These are phyloP conservation scores for Venturia effusa DNA, from an alignment of 2,329 filamentous ascomycete genomes.

Conservation along the genomic window DNA sequence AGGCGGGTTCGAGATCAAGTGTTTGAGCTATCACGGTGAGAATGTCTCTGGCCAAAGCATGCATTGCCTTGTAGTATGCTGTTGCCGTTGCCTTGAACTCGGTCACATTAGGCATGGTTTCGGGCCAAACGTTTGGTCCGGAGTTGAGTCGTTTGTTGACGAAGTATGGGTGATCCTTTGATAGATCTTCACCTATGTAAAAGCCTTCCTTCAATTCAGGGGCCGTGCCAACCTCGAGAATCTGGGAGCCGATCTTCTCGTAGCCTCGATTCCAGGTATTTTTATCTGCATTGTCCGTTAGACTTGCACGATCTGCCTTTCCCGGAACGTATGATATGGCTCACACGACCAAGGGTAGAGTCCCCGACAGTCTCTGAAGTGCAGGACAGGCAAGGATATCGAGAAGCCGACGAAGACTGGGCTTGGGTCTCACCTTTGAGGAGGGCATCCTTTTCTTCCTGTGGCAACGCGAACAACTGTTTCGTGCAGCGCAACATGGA, in stretches of 20 bases:
- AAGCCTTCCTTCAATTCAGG: slow-evolving; percentile 35
- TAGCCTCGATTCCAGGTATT: slow-evolving; percentile 34
- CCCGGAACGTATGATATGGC: no score
- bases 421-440: background rate
- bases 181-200: slow-evolving; percentile 33
- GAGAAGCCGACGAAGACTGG: no score
- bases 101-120: slow-evolving; percentile 16
- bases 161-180: slow-evolving; percentile 27
- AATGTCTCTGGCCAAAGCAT: slow-evolving; percentile 30
- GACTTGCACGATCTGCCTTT: no score
- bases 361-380: no score
- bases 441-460: slow-evolving; percentile 31
- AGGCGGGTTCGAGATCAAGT: slow-evolving; percentile 26
- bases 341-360: no score
- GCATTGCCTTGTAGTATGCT: slow-evolving; percentile 31
- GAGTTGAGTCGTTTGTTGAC: slow-evolving; percentile 27
- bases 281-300: slow-evolving; percentile 15
- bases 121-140: slow-evolving; percentile 32
- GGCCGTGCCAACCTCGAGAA: slow-evolving; percentile 30
- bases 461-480: slow-evolving; percentile 29
- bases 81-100: slow-evolving; percentile 29
- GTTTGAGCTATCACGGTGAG: slow-evolving; percentile 31
- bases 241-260: slow-evolving; percentile 31
- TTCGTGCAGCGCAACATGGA: slow-evolving; percentile 28
- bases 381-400: no score